Percentiles rank a stretch among this genome's conserved stretches.
Evolutionary conservation across 495 filamentous ascomycete species (phyloP).

Genomic region (Choiromyces venosus): DNA sequence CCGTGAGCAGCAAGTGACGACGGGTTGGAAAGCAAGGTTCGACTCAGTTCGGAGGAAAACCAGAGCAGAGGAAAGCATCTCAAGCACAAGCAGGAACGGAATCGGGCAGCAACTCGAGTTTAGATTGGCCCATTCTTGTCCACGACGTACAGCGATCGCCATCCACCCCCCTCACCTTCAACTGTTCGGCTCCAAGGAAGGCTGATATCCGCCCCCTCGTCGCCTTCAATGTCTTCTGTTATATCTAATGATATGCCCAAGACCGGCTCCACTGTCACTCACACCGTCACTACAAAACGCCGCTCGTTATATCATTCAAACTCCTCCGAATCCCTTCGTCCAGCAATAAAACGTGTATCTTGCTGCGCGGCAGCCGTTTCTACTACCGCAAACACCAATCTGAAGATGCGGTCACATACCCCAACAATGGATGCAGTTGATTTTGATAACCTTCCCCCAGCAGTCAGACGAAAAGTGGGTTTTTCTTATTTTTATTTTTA

Average conservation of each 20-base stretch:
- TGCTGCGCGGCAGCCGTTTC: conserved; percentile 34
- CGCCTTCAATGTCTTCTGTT: conserved; percentile 29
- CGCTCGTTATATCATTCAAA: conserved; percentile 27
- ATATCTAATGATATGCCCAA: conserved; percentile 27
- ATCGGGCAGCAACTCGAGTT: neutral
- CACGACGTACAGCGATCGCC: neutral
- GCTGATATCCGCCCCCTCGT: conserved; percentile 4
- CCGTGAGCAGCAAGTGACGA: neutral
- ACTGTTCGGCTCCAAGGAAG: neutral
- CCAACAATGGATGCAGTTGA: conserved; percentile 36
- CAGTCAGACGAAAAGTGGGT: conserved; percentile 45
- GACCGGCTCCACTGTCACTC: conserved; percentile 23
- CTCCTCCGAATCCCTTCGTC: conserved; percentile 25
- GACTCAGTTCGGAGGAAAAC: neutral
- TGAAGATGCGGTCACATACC: conserved; percentile 35
- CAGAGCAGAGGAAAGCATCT: conserved; percentile 6
- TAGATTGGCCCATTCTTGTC: neutral
- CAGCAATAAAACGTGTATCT: conserved; percentile 34
- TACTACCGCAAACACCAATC: conserved; percentile 21
- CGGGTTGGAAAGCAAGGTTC: neutral
- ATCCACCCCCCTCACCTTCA: neutral
- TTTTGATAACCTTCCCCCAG: conserved; percentile 46
- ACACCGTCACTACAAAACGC: conserved; percentile 25
- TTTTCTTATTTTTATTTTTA: conserved; percentile 16
- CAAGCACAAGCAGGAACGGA: conserved; percentile 9